These are phyloP conservation scores for Coemansia reversa DNA, from an alignment of 192 early-diverging fungal genomes.

Conservation along the genomic window DNA sequence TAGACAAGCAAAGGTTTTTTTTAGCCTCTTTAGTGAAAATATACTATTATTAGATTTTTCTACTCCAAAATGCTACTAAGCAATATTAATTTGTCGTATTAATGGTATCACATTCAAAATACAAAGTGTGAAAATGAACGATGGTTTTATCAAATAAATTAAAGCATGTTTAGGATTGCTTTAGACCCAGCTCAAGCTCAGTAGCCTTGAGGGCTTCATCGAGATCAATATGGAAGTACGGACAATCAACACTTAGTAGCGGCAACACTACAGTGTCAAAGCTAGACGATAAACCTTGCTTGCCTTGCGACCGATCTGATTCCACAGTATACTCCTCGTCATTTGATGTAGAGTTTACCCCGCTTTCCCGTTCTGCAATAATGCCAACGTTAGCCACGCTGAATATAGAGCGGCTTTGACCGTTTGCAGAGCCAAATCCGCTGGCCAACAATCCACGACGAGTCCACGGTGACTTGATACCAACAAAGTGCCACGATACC, in stretches of 20 bases:
- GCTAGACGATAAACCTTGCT: constrained; percentile 9
- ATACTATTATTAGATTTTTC: no score
- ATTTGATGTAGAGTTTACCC: not conserved
- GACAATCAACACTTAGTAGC: constrained; percentile 37
- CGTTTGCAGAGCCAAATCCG: constrained; percentile 42
- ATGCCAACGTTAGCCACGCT: constrained; percentile 47
- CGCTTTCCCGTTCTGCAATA: constrained; percentile 13
- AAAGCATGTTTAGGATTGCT: constrained; percentile 2
- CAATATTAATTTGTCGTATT: no score
- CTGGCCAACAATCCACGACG: constrained; percentile 41
- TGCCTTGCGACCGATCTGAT: not conserved
- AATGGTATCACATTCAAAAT: not conserved
- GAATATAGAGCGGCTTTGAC: constrained; percentile 28
- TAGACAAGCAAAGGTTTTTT: no score
- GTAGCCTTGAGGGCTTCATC: constrained; percentile 49
- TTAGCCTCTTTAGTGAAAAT: no score
- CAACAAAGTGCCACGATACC: constrained; percentile 60
- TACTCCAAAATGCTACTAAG: no score
- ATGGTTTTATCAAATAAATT: not conserved
- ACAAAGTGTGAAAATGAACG: not conserved
- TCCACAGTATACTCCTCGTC: constrained; percentile 10
- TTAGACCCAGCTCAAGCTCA: constrained; percentile 39
- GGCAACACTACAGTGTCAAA: constrained; percentile 36
- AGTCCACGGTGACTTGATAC: constrained; percentile 42
- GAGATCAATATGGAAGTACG: constrained; percentile 51